Evolutionary conservation across 2,329 filamentous ascomycete genomes (phyloP).

Genomic region (Apiospora kogelbergensis): DNA sequence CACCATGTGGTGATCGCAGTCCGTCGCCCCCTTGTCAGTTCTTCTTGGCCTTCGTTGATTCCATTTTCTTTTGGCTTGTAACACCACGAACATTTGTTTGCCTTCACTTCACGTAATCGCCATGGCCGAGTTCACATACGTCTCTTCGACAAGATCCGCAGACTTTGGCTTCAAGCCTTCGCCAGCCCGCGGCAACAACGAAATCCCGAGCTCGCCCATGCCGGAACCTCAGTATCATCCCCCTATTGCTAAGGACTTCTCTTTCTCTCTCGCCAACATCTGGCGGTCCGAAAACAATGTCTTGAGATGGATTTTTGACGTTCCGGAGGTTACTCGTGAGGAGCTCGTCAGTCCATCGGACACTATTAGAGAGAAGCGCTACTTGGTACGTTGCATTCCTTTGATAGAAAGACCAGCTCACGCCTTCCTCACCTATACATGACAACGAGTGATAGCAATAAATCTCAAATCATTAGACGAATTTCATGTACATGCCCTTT

Average conservation of each 20-base stretch:
- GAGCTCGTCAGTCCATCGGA: background rate
- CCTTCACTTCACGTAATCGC: background rate
- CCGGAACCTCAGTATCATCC: conserved; percentile 12
- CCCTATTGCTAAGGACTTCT: conserved; percentile 25
- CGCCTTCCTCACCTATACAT: background rate
- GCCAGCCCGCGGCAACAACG: background rate
- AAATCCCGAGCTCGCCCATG: background rate
- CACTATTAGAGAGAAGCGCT: conserved; percentile 22
- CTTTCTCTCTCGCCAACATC: conserved; percentile 23
- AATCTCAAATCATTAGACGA: background rate
- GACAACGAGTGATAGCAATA: background rate
- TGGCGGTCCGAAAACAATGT: conserved; percentile 25
- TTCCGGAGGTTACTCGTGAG: conserved; percentile 14
- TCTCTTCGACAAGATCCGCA: background rate
- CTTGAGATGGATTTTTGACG: conserved; percentile 26
- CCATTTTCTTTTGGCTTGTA: background rate
- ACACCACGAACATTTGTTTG: background rate
- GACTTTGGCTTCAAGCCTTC: background rate
- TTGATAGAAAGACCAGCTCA: background rate
- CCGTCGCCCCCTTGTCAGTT: background rate
- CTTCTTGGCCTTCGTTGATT: background rate
- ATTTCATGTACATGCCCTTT: background rate
- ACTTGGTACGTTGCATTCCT: conserved; percentile 20
- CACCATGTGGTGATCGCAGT: background rate
- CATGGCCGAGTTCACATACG: background rate